Base-by-base conservation (phyloP, 805 yeast genomes). In the Alloascoidea hylecoeti region DNA sequence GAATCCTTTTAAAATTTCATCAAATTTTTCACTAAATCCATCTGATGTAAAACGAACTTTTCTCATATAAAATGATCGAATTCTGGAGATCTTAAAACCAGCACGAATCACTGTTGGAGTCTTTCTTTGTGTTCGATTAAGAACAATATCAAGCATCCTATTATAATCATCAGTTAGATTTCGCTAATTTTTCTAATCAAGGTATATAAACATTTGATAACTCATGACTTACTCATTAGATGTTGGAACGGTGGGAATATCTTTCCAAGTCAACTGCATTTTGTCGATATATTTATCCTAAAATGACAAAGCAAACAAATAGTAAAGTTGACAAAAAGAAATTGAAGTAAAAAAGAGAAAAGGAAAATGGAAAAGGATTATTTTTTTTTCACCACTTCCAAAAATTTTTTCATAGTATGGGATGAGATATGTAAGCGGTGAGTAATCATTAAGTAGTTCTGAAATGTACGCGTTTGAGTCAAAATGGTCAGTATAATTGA, bases 241-340 rank as follows among this genome's bases (percentile, higher is more conserved):
- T 47, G 78, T 78, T 35, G 97, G 94, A 47, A 89, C 95, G 37
- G 94, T 78, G 16, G 97, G 95, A 57, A 89, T 92, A 61, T 92
- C 97, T 64, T 92, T 89, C 97, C 97, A 89, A 36, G 96, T 79
- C 49, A 89, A 75, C 68, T 89, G 97, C 98, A 89, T 92, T 34
- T 36, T 48, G 43, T 13, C 4, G 5, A 13, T n/a, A n/a, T n/a
- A n/a, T n/a, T n/a, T n/a, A n/a, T n/a, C n/a, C n/a, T n/a, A n/a
- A n/a, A n/a, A n/a, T n/a, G n/a, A n/a, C n/a, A n/a, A n/a, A n/a
- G n/a, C n/a, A n/a, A n/a, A n/a, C n/a, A n/a, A n/a, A n/a, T n/a
- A n/a, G n/a, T n/a, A n/a, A n/a, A n/a, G n/a, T n/a, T n/a, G n/a
- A n/a, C n/a, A n/a, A n/a, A n/a, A n/a, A n/a, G n/a, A n/a, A n/a